Base-by-base conservation (phyloP, 805 yeast genomes). In the Barnettozyma vustinii region DNA sequence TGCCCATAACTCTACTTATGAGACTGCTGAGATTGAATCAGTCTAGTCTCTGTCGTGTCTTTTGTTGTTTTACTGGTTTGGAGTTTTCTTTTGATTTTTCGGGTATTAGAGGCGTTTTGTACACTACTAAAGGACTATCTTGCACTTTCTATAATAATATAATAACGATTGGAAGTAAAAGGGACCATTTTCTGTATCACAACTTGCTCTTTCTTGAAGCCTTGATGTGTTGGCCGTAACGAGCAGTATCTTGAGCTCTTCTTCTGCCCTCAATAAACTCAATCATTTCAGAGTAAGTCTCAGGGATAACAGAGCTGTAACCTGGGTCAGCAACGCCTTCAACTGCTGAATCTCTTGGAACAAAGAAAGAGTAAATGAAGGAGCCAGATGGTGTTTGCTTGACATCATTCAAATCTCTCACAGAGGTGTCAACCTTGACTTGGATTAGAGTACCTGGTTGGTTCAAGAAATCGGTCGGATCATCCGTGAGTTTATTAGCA, bases 231-330 rank as follows among this genome's bases (percentile, higher is more conserved):
- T 66, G 68, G 15, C 74, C 87, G 63, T 80, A 85, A 44, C 74
- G 71, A 26, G 94, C 91, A 19, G 96, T 87, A 45, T 84, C 95
- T 49, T 74, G 75, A 4, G 96, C 96, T 67, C 95, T 81, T 72
- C 97, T 84, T 69, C 96, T 81, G 25, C 95, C 97, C 60, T 86
- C 91, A 16, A 91, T 76, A 62, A 85, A 91, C 56, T 81, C 85
- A 82, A 91, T 89, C 96, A 90, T 91, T 66, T 91, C 97, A 25
- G 83, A 77, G 62, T 91, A 91, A 1, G 95, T 80, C 63, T 86
- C 86, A 4, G 97, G 97, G 45, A 91, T 72, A 45, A 91, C 92
- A 3, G 88, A 79, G 43, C 83, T 77, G 57, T 76, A 83, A n/a
- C 85, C 84, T 19, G 84, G 84, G 37, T 57, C 57, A 4, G 52